Percentiles rank a stretch among this genome's conserved stretches.
phyloP scores from a whole-genome alignment of 305 asterid species.

The Withania somnifera region DNA sequence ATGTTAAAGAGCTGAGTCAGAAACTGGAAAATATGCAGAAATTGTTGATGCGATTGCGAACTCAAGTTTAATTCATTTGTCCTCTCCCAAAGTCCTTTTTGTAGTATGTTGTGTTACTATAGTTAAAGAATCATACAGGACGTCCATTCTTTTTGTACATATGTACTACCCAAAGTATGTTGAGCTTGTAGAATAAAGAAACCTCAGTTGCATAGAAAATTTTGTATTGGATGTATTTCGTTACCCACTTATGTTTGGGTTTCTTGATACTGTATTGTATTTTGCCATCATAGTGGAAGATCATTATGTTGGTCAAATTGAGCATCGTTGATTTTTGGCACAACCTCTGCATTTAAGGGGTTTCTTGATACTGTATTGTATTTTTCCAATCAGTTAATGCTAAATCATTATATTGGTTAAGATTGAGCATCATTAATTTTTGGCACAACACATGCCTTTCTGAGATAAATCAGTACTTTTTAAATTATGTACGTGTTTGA shows the following conservation, averaged over 20 bases:
- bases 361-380: too few relatives aligned
- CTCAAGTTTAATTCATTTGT: slow-evolving; percentile 22
- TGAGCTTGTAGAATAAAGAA: slow-evolving; percentile 4
- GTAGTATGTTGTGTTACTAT: too few relatives aligned
- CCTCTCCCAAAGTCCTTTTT: too few relatives aligned
- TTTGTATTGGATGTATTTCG: neutral
- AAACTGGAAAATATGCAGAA: slow-evolving; percentile 76
- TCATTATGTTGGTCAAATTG: neutral
- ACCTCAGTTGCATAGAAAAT: neutral
- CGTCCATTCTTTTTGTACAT: slow-evolving; percentile 28
- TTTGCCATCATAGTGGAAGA: neutral
- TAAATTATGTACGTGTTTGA: too few relatives aligned
- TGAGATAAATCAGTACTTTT: too few relatives aligned
- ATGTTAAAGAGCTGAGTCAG: slow-evolving; percentile 49
- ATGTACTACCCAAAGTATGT: neutral
- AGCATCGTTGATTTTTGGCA: neutral
- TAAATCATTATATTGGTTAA: too few relatives aligned
- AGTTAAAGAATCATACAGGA: slow-evolving; percentile 10
- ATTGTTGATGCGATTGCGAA: slow-evolving; percentile 46
- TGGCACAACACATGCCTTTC: too few relatives aligned
- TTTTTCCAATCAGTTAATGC: too few relatives aligned
- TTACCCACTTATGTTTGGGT: neutral
- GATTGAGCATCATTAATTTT: too few relatives aligned
- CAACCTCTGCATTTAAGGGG: neutral
- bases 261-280: neutral